phyloP scores from a whole-genome alignment of 805 yeast species.

The Metschnikowia corniflorae region DNA sequence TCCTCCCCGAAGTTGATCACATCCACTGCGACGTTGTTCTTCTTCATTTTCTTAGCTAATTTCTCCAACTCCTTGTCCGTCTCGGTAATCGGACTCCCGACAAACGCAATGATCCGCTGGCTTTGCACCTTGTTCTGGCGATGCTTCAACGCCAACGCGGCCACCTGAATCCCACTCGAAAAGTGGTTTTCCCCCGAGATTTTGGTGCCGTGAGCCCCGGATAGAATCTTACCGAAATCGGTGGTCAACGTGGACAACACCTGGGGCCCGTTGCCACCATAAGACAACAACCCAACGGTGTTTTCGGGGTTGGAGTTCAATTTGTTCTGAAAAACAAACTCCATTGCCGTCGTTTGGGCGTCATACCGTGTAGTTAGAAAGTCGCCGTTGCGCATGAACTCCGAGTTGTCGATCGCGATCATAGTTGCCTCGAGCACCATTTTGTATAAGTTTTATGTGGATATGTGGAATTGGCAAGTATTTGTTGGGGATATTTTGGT shows the following conservation, averaged over 20 bases:
- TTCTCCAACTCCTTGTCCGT: slow-evolving; percentile 68
- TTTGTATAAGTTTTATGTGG: slow-evolving; percentile 17
- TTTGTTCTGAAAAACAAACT: slow-evolving; percentile 79
- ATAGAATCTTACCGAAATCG: slow-evolving; percentile 79
- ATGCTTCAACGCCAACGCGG: slow-evolving; percentile 86
- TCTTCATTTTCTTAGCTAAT: slow-evolving; percentile 88
- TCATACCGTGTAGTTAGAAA: slow-evolving; percentile 83
- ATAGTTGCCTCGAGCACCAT: slow-evolving; percentile 97
- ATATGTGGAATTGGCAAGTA: background rate
- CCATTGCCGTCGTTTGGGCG: slow-evolving; percentile 89
- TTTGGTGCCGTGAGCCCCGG: slow-evolving; percentile 77
- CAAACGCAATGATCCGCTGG: slow-evolving; percentile 85
- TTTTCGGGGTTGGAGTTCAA: slow-evolving; percentile 88
- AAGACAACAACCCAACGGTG: slow-evolving; percentile 86
- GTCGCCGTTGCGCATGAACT: slow-evolving; percentile 94
- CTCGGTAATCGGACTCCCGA: slow-evolving; percentile 80
- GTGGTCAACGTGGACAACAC: slow-evolving; percentile 87
- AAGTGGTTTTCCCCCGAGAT: slow-evolving; percentile 68
- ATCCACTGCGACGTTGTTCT: slow-evolving; percentile 87
- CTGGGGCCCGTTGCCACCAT: slow-evolving; percentile 79
- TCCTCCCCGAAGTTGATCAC: slow-evolving; percentile 92
- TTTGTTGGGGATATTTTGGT: too few relatives aligned
- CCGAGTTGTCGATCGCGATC: slow-evolving; percentile 93
- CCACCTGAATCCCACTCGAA: slow-evolving; percentile 86
- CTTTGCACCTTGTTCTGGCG: slow-evolving; percentile 91